phyloP scores from a whole-genome alignment of 1,284 basidiomycete species.

The Kalmanozyma brasiliensis region DNA sequence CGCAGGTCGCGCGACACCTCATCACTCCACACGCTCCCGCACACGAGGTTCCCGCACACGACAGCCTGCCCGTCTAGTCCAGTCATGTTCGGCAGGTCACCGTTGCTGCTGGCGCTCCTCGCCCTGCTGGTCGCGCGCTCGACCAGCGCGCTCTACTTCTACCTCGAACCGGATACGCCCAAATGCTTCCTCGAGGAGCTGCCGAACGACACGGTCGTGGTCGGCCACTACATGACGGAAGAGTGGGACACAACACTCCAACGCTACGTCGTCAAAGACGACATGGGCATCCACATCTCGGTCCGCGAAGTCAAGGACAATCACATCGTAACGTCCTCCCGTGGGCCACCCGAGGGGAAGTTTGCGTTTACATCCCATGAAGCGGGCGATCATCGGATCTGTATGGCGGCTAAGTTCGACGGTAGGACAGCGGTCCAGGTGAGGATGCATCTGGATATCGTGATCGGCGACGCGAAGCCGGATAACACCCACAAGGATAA shows the following conservation, averaged over 20 bases:
- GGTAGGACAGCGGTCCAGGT: slow-evolving; percentile 79
- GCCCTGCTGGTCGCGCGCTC: slow-evolving; percentile 21
- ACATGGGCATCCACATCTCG: slow-evolving; percentile 87
- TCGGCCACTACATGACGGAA: slow-evolving; percentile 79
- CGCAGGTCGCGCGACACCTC: slow-evolving; percentile 3
- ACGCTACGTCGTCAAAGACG: slow-evolving; percentile 78
- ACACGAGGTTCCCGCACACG: too few relatives aligned
- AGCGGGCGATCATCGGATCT: slow-evolving; percentile 95
- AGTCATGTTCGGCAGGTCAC: slow-evolving; percentile 20
- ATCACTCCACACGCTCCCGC: neutral
- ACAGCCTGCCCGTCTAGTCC: too few relatives aligned
- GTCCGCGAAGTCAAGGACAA: slow-evolving; percentile 70
- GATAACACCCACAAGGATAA: slow-evolving; percentile 70
- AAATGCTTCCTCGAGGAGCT: slow-evolving; percentile 95
- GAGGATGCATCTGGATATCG: slow-evolving; percentile 91
- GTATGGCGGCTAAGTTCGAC: slow-evolving; percentile 80
- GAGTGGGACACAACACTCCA: slow-evolving; percentile 85
- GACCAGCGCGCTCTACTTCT: slow-evolving; percentile 68
- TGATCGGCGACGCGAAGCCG: slow-evolving; percentile 85
- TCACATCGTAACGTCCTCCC: slow-evolving; percentile 76
- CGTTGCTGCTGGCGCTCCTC: slow-evolving; percentile 11
- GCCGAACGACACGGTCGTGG: slow-evolving; percentile 94
- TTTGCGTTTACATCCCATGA: slow-evolving; percentile 99
- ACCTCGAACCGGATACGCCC: slow-evolving; percentile 68
- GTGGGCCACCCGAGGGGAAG: slow-evolving; percentile 85